Evolutionary conservation across 164 flowering plant species (phyloP).

Genomic region (Berberis vulgaris): DNA sequence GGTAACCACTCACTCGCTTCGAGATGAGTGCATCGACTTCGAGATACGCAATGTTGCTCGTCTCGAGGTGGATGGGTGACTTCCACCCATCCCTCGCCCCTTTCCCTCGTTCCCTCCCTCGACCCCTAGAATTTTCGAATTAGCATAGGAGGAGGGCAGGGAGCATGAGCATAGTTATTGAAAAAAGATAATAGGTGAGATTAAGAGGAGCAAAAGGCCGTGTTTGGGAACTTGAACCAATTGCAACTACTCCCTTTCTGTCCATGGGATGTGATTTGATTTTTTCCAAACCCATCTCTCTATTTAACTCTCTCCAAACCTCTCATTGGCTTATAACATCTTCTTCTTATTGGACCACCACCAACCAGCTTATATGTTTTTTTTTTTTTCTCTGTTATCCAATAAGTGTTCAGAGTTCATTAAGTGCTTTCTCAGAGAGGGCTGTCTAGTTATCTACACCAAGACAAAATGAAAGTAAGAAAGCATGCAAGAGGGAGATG

Average conservation of each 20-base stretch:
- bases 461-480: slow-evolving; percentile 22
- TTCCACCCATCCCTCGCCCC: no score
- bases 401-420: no score
- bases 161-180: no score
- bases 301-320: slow-evolving; percentile 18
- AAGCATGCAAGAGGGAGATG: not conserved
- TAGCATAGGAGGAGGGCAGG: no score
- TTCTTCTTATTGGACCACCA: slow-evolving; percentile 5
- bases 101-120: no score
- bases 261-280: slow-evolving; percentile 4
- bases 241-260: slow-evolving; percentile 6
- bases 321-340: slow-evolving; percentile 18
- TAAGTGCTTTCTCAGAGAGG: no score
- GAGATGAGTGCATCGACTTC: no score
- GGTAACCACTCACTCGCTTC: no score
- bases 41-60: no score
- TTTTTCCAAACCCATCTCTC: slow-evolving; percentile 6
- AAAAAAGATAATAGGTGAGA: not conserved
- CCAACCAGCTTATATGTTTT: not conserved
- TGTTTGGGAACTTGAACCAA: slow-evolving; percentile 46
- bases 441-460: not conserved
- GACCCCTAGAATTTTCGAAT: no score
- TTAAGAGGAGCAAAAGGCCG: slow-evolving; percentile 22
- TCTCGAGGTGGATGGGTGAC: no score
- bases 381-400: not conserved